Evolutionary conservation across 2,329 filamentous ascomycete genomes (phyloP).

Genomic region (Dichotomopilus funicola): DNA sequence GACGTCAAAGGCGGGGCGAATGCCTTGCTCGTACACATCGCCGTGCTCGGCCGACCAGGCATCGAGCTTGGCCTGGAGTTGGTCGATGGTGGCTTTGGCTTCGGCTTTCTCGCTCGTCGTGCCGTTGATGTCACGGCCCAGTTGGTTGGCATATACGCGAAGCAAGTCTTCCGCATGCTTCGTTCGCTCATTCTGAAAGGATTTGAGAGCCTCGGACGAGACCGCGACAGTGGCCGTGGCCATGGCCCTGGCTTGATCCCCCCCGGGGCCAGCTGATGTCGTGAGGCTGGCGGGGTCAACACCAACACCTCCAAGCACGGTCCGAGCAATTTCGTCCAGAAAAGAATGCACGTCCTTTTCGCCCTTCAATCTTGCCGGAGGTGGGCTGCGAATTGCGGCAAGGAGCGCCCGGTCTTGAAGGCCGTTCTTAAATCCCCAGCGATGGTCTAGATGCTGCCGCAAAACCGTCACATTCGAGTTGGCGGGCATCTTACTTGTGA

Average conservation of each 20-base stretch:
- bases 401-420: constrained; percentile 1
- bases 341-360: neutral
- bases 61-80: neutral
- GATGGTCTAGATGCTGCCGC: neutral
- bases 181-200: neutral
- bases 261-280: neutral
- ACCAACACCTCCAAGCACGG: neutral
- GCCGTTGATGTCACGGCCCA: neutral
- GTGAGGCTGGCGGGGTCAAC: constrained; percentile 1
- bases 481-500: constrained; percentile 2
- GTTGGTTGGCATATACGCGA: neutral
- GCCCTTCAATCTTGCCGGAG: neutral
- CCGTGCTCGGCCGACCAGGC: neutral
- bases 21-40: constrained; percentile 2
- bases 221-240: neutral
- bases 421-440: constrained; percentile 1
- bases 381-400: neutral
- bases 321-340: neutral
- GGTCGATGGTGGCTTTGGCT: constrained; percentile 1
- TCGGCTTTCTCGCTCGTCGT: neutral
- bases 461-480: neutral
- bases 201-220: neutral
- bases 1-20: neutral
- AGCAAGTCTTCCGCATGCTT: neutral
- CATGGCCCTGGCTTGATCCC: neutral